Evolutionary conservation across 2,329 filamentous ascomycete species (phyloP).

Genomic region (Cladophialophora immunda): DNA sequence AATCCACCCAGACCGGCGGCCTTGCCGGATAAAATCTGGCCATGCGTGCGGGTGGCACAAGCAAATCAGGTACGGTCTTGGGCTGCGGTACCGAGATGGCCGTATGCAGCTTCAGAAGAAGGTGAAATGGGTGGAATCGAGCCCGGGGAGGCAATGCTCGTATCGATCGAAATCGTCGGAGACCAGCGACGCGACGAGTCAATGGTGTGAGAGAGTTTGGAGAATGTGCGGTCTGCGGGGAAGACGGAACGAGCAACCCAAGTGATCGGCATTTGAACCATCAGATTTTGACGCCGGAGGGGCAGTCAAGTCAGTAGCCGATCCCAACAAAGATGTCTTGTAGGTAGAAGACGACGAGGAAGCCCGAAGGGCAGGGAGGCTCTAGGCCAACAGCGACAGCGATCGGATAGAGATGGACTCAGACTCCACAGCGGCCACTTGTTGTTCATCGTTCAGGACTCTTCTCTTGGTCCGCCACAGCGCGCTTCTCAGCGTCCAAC

Average conservation of each 20-base stretch:
- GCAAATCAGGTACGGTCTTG: not conserved
- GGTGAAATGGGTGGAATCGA: not conserved
- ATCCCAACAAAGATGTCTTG: not conserved
- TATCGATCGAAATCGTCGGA: not conserved
- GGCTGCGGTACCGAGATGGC: not conserved
- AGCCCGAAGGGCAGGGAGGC: not conserved
- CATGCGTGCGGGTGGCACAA: constrained; percentile 1
- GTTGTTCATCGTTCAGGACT: not conserved
- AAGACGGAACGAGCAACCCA: not conserved
- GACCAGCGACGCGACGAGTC: not conserved
- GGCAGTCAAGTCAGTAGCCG: not conserved
- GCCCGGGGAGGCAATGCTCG: not conserved
- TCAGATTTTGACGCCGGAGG: not conserved
- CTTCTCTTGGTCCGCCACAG: not conserved
- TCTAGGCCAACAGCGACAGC: not conserved
- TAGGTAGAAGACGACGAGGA: not conserved
- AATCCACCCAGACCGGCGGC: constrained; percentile 1
- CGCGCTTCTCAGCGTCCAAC: not conserved
- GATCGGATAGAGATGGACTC: not conserved
- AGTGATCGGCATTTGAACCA: constrained; percentile 1
- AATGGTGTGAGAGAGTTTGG: constrained; percentile 6
- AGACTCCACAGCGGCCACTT: not conserved
- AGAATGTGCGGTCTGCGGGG: constrained; percentile 7
- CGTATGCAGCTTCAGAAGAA: not conserved
- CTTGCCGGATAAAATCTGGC: constrained; percentile 13